phyloP scores from a whole-genome alignment of 2,329 filamentous ascomycete genomes.

The Pseudogymnoascus destructans region DNA sequence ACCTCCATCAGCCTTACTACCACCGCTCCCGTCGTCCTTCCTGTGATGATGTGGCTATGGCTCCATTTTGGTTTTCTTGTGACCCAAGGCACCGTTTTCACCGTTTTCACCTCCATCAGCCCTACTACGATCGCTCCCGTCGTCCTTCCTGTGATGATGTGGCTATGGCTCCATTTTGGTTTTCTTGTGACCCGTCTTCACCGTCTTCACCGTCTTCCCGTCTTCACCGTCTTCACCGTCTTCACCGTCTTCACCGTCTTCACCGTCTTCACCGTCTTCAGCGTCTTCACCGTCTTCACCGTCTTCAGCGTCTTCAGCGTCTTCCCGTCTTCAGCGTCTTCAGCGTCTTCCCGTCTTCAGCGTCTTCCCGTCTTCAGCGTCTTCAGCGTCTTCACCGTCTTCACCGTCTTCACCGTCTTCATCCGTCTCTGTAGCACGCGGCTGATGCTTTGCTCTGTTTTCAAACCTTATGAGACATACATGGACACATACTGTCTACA shows the following conservation, averaged over 20 bases:
- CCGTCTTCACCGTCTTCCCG: neutral
- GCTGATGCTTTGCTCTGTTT: neutral
- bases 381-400: too few relatives aligned
- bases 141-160: neutral
- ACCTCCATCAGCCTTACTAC: neutral
- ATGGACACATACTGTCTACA: neutral
- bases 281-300: too few relatives aligned
- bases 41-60: neutral
- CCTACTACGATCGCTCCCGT: neutral
- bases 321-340: too few relatives aligned
- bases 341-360: too few relatives aligned
- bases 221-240: too few relatives aligned
- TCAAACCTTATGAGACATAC: neutral
- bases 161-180: neutral
- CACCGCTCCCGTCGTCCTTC: neutral
- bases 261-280: too few relatives aligned
- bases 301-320: too few relatives aligned
- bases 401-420: too few relatives aligned
- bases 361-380: too few relatives aligned
- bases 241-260: too few relatives aligned
- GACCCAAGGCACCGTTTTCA: neutral
- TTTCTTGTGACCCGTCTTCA: neutral
- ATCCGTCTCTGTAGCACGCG: neutral
- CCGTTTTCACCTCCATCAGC: neutral
- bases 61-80: neutral